phyloP scores from a whole-genome alignment of 352 stramenopile genomes.

The Globisporangium rhizosaccharum region DNA sequence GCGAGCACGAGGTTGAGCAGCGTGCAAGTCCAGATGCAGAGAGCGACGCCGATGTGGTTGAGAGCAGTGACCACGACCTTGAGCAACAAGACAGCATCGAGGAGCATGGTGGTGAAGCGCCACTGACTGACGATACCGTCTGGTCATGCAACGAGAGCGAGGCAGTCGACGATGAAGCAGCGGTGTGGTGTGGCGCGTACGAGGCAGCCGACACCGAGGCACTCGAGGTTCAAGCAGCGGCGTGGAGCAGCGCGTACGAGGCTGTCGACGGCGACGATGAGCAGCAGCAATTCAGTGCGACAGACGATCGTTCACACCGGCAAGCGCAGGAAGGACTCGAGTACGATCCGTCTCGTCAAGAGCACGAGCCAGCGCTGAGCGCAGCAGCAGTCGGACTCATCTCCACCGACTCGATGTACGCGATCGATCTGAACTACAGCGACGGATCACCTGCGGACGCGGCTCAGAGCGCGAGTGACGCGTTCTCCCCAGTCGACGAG shows the following conservation, averaged over 20 bases:
- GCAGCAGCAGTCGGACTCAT: constrained; percentile 15
- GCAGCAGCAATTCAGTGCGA: not conserved
- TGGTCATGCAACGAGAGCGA: not conserved
- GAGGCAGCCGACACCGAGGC: too few species aligned
- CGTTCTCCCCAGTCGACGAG: constrained; percentile 6
- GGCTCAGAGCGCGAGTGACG: not conserved
- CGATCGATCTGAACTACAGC: constrained; percentile 37
- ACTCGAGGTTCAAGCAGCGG: too few species aligned
- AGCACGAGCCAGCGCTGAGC: not conserved
- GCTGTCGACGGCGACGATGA: not conserved
- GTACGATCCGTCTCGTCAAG: not conserved
- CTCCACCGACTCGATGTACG: constrained; percentile 49
- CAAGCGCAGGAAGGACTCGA: not conserved
- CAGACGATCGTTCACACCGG: not conserved
- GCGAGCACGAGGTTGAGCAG: not conserved
- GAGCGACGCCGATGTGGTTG: not conserved
- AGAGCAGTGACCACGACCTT: not conserved
- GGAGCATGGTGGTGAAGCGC: too few species aligned
- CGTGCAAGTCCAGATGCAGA: too few species aligned
- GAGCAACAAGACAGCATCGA: not conserved
- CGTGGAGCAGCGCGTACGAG: not conserved
- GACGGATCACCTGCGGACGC: constrained; percentile 8
- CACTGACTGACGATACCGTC: too few species aligned
- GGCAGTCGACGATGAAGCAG: not conserved
- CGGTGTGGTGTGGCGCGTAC: too few species aligned